Percentiles rank a stretch among this genome's conserved stretches.
Evolutionary conservation across 371 early-diverging fungal genomes (phyloP).

Genomic region (Zopfochytrium polystomum): DNA sequence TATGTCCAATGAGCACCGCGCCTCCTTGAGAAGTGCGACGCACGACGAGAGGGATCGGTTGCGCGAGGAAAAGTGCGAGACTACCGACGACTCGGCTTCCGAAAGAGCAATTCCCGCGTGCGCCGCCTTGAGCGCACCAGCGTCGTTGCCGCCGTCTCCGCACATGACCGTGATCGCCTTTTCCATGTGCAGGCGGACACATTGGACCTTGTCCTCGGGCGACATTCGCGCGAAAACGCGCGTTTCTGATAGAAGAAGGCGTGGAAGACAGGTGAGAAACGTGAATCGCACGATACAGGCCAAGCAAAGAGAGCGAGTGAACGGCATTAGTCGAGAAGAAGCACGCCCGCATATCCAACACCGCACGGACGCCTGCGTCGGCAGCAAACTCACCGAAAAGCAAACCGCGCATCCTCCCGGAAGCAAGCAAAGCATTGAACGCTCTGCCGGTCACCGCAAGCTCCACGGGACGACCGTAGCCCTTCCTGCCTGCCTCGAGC

Average conservation of each 20-base stretch:
- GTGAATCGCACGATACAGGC: too few species aligned
- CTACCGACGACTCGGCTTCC: constrained; percentile 78
- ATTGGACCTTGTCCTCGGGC: constrained; percentile 47
- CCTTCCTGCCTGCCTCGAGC: constrained; percentile 24
- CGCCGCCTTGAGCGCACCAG: constrained; percentile 86
- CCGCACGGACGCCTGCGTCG: too few species aligned
- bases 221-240: constrained; percentile 44
- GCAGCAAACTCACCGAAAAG: constrained; percentile 27
- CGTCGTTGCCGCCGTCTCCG: constrained; percentile 96
- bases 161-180: constrained; percentile 79
- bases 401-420: constrained; percentile 25
- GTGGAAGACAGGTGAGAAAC: too few species aligned
- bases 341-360: too few species aligned
- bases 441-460: constrained; percentile 68
- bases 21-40: constrained; percentile 69
- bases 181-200: constrained; percentile 68
- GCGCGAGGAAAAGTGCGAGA: constrained; percentile 78
- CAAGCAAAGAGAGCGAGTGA: too few species aligned
- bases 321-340: too few species aligned
- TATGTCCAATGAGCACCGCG: constrained; percentile 72
- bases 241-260: constrained; percentile 48
- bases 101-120: constrained; percentile 88
- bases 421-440: constrained; percentile 43
- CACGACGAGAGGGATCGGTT: constrained; percentile 64
- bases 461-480: constrained; percentile 43